Evolutionary conservation across 2,329 filamentous ascomycete species (phyloP), one percentile per base, ranked within the genome.

Genomic region (Aureobasidium mangrovei): DNA sequence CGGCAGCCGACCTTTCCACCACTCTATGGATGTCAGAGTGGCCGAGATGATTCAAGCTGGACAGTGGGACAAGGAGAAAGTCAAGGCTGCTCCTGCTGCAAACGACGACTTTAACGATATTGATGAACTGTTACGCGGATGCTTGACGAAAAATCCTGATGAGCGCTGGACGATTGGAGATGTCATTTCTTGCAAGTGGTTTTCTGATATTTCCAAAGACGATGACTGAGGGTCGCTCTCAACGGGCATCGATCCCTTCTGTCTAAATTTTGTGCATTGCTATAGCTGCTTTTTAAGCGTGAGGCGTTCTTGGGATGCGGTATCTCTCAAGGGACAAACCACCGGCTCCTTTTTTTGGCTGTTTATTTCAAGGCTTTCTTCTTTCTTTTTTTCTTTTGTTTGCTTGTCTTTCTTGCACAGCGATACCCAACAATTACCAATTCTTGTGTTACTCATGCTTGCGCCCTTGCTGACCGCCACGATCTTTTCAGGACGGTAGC

Each of bases 1-100:
- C 0, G 82, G 81, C 12, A 74, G 75, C 4, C 72, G 84, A 4
- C 83, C 83, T 0, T 86, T 85, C 67, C 75, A 79, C 46, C 78
- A 84, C 60, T 66, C 74, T 0, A 78, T 85, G 58, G 72, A 79
- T 43, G 77, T 79, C 44, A 79, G 78, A 55, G 74, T 83, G 3
- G 76, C 77, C 54, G 74, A 76, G 57, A 78, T 80, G 60, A 85
- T 86, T 56, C 65, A 79, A 31, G 73, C 72, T 12, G 82, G 81
- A 4, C 75, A 77, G 18, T 86, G 81, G 79, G 73, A 83, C 55
- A 67, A 70, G 8, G 67, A 75, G 10, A 69, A 73, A 9, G 68
- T 84, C 27, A 67, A 76, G 28, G 68, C 70, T 3, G 70, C 70
- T 10, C 65, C 67, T n/a, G 69, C 71, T 0, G 63, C 60, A 4